phyloP scores from a whole-genome alignment of 768 basidiomycete species.

The Lentinula guzmanii region DNA sequence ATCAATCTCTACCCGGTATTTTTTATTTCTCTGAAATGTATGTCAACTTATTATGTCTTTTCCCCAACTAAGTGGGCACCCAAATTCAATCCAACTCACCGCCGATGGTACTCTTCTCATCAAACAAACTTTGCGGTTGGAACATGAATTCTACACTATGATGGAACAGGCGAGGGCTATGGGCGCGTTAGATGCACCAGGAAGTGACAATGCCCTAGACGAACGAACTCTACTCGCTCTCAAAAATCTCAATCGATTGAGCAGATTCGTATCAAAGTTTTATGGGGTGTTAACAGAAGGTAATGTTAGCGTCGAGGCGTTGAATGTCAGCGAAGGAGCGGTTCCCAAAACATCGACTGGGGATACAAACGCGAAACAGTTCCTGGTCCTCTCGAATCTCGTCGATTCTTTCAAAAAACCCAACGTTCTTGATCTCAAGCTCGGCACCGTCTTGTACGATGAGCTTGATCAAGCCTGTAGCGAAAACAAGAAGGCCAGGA shows the following conservation, averaged over 20 bases:
- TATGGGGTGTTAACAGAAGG: conserved; percentile 72
- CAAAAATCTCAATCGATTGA: conserved; percentile 32
- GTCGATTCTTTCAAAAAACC: conserved; percentile 69
- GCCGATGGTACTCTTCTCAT: conserved; percentile 76
- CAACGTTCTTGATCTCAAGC: conserved; percentile 88
- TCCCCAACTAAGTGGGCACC: conserved; percentile 79
- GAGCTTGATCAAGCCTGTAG: conserved; percentile 34
- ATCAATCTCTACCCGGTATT: too few species aligned
- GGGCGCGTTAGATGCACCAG: conserved; percentile 18
- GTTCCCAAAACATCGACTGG: too few species aligned
- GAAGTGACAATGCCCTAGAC: neutral
- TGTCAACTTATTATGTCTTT: conserved; percentile 24
- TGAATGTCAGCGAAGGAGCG: conserved; percentile 11
- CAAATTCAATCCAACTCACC: conserved; percentile 54
- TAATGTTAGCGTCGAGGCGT: conserved; percentile 43
- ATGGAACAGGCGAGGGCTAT: conserved; percentile 1
- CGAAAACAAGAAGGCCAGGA: conserved; percentile 71
- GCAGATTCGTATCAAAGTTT: conserved; percentile 67
- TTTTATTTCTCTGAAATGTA: too few species aligned
- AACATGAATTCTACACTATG: conserved; percentile 60
- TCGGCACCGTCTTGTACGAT: conserved; percentile 87
- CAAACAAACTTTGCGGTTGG: conserved; percentile 63
- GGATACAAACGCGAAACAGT: conserved; percentile 34
- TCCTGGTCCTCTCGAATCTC: conserved; percentile 83
- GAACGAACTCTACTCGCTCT: neutral